Evolutionary conservation across 2,329 filamentous ascomycete species (phyloP).

Genomic region (Tolypocladium cylindrosporum): DNA sequence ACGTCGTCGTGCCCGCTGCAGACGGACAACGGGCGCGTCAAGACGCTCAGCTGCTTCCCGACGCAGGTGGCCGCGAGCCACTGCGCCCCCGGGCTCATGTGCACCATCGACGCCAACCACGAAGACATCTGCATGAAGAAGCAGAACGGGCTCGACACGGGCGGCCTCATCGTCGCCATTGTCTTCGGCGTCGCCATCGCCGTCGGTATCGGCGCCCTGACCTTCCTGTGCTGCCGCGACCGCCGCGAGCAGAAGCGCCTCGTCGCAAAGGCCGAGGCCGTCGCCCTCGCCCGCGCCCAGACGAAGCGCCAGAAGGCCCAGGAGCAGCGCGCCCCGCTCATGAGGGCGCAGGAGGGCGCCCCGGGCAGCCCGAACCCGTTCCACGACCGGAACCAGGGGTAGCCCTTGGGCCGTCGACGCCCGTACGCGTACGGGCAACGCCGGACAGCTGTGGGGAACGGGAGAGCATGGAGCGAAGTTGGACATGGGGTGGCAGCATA

Average conservation of each 20-base stretch:
- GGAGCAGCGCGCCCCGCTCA: slow-evolving; percentile 24
- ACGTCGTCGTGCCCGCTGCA: slow-evolving; percentile 29
- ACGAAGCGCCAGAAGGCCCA: slow-evolving; percentile 30
- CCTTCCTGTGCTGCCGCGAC: slow-evolving; percentile 43
- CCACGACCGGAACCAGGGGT: slow-evolving; percentile 17
- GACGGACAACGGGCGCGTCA: slow-evolving; percentile 23
- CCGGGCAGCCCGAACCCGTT: slow-evolving; percentile 21
- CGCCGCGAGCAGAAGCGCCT: slow-evolving; percentile 31
- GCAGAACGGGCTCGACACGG: slow-evolving; percentile 27
- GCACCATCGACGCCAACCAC: slow-evolving; percentile 27
- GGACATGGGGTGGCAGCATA: background rate
- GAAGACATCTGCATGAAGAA: slow-evolving; percentile 30
- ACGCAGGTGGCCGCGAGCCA: slow-evolving; percentile 22
- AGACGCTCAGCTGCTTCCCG: slow-evolving; percentile 28
- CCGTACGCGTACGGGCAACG: too few relatives aligned
- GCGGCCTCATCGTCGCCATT: slow-evolving; percentile 37
- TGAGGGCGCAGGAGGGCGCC: slow-evolving; percentile 18
- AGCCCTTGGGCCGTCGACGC: background rate
- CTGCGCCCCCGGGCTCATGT: slow-evolving; percentile 35
- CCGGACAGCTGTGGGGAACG: background rate
- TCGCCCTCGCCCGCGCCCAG: slow-evolving; percentile 37
- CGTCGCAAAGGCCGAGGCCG: slow-evolving; percentile 36
- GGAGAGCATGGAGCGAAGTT: background rate
- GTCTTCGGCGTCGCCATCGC: slow-evolving; percentile 32
- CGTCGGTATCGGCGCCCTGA: slow-evolving; percentile 27